Evolutionary conservation across 208 protist species (phyloP), one percentile per base, ranked within the genome.

Genomic region (Trypanosoma mega): DNA sequence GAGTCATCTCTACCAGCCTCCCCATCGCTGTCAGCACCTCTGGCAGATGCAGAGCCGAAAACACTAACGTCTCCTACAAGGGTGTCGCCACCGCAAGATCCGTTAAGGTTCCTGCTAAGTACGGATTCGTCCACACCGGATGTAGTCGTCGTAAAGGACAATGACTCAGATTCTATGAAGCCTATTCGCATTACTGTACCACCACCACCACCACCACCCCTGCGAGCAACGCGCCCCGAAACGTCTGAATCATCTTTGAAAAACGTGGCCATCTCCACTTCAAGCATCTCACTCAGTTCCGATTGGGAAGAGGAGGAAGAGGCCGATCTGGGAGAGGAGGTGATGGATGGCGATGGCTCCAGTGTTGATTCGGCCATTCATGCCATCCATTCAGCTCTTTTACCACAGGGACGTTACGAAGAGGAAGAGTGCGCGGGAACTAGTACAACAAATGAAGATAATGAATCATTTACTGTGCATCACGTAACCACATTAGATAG

Each of bases 391-490:
- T 16, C 16, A 16, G 36, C n/a, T n/a, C n/a, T n/a, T n/a, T n/a
- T n/a, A n/a, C n/a, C n/a, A n/a, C n/a, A n/a, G n/a, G n/a, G n/a
- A n/a, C n/a, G n/a, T 18, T 68, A 68, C 46, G 14, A 57, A 16
- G 51, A 68, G 5, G 61, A 57, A 44, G 54, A 41, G 23, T 9
- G 18, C 7, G 37, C 26, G 2, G 46, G 14, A 24, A 63, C 34
- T 1, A 41, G 23, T 14, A 70, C 53, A 48, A 0, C 20, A 2
- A 23, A 23, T 30, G 64, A 63, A 4, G 64, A 70, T 8, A 54
- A 70, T 45, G 64, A 63, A 21, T 57, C 64, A 3, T 70, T 70
- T 55, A 63, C 36, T 11, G 64, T 70, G 27, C 53, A 70, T 70
- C 54, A 70, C 26, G 52, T 63, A 12, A 3, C 44, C 20, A 29